Base-by-base conservation (phyloP, 441 rosid genomes). In the Breynia disticha region DNA sequence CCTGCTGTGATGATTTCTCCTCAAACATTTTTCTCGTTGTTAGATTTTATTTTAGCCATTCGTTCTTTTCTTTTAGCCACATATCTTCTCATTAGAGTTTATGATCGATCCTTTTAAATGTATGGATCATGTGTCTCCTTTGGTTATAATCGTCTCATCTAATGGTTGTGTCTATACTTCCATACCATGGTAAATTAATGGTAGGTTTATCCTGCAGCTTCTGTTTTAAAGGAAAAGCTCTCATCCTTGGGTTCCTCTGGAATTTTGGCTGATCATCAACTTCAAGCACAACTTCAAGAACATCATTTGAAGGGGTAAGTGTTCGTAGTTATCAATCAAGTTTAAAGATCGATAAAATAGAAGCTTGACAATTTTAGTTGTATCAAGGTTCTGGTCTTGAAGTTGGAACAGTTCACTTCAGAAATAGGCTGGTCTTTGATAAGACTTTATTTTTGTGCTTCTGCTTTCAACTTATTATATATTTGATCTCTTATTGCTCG, bases 181-280 rank as follows among this genome's bases (percentile, higher is more conserved):
- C 35, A 55, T 42, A 17, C 43, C 48, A 28, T 11, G 14, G 64
- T 58, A 60, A 65, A 59, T 83, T 83, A 68, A 83, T 61, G 32
- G 52, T 68, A 48, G 63, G 63, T 47, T 56, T 65, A 54, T 52
- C 79, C 60, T 80, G 82, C 95, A 90, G 99, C 95, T 38, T 86
- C 99, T 64, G 77, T 86, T 62, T 72, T 94, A 64, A 94, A 90
- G 85, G 97, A 90, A 71, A 94, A 86, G 67, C 99, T 94, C 52
- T 72, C 93, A 60, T 77, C 84, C 35, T 74, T 94, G 83, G 97
- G 97, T 45, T 79, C 97, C 45, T 94, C 97, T 39, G 99, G 99
- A 70, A 81, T 90, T 74, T 74, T 94, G 66, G 99, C 99, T 28
- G 99, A 94, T 57, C 96, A 94, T 76, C 99, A 94, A 74, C 97